Percentiles rank a stretch among this genome's conserved stretches.
Evolutionary conservation across 2,329 filamentous ascomycete species (phyloP).

Genomic region (Beauveria scarabaeidicola): DNA sequence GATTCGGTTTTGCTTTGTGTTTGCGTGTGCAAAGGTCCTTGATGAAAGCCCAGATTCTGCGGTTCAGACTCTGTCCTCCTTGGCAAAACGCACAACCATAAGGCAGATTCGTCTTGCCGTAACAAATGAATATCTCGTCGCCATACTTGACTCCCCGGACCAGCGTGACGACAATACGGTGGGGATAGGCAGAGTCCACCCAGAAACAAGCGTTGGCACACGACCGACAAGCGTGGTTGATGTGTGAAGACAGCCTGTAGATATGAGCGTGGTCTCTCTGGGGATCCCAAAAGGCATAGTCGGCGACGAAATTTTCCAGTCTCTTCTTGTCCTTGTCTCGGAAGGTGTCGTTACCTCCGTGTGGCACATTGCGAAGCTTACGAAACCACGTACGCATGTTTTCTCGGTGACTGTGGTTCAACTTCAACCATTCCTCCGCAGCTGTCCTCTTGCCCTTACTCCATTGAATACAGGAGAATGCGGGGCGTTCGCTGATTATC

Average conservation of each 20-base stretch:
- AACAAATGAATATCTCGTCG: constrained; percentile 30
- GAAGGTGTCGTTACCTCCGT: neutral
- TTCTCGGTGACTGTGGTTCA: neutral
- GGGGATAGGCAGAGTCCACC: constrained; percentile 4
- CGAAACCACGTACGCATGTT: constrained; percentile 8
- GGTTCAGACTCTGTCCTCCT: neutral
- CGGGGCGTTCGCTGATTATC: constrained; percentile 17
- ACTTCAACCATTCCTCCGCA: constrained; percentile 13
- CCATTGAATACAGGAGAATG: constrained; percentile 14
- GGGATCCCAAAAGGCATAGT: constrained; percentile 20
- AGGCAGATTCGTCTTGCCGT: constrained; percentile 20
- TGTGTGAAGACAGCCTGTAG: constrained; percentile 16
- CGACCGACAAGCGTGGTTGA: constrained; percentile 26
- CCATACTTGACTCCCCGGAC: constrained; percentile 16
- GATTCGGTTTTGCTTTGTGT: neutral
- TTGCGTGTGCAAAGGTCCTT: neutral
- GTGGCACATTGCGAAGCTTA: constrained; percentile 12
- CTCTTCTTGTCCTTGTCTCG: constrained; percentile 1
- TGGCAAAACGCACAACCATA: constrained; percentile 21
- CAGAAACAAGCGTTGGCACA: constrained; percentile 21
- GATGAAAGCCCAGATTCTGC: neutral
- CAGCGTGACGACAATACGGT: constrained; percentile 16
- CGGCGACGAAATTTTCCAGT: constrained; percentile 17
- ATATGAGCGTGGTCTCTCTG: constrained; percentile 12
- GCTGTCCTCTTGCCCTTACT: constrained; percentile 4